Base-by-base conservation (phyloP, 225 moss, liverwort and hornwort species). In the Straminergon stramineum region DNA sequence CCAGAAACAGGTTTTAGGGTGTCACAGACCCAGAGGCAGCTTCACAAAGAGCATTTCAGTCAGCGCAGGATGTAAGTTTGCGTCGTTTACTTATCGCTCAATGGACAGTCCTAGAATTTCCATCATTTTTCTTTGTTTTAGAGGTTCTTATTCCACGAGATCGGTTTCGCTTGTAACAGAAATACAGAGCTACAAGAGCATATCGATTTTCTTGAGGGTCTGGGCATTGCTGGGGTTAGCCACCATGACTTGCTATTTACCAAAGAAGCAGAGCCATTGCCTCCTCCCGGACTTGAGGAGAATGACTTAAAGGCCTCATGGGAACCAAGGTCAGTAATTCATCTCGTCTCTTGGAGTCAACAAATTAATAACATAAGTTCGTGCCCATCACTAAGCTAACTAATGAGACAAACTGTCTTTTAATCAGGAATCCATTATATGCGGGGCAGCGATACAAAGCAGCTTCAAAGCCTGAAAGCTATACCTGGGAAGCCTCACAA, bases 161-260 rank as follows among this genome's bases (percentile, higher is more conserved):
- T 79, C 27, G 56, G 14, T 23, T 27, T 78, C 85, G 30, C 81
- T 60, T 80, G 69, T 55, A 39, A 11, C 86, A 91, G 85, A 78
- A 90, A 90, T 90, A 76, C 85, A 41, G 91, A 89, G 13, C 71
- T 99, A 21, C 94, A 97, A 87, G 88, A 88, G 79, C 97, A 99
- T 78, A 95, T 97, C 52, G 88, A 91, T 30, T 99, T 96, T 85
- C 93, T 99, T 37, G 95, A 95, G 78, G 90, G 93, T 61, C 74
- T 97, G 79, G 92, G 93, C 66, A 95, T 97, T 81, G 95, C 99
- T 70, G 99, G 99, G 48, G 97, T 99, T 41, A 99, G 97, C 84
- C 99, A 99, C 88, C 99, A 99, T 88, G 99, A 99, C 90, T 88
- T 97, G 88, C 95, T 99, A 24, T 99, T 97, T 74, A 93, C 99